These are phyloP conservation scores for Solanum paucissectum DNA, from an alignment of 257 asterid genomes.

Conservation along the genomic window DNA sequence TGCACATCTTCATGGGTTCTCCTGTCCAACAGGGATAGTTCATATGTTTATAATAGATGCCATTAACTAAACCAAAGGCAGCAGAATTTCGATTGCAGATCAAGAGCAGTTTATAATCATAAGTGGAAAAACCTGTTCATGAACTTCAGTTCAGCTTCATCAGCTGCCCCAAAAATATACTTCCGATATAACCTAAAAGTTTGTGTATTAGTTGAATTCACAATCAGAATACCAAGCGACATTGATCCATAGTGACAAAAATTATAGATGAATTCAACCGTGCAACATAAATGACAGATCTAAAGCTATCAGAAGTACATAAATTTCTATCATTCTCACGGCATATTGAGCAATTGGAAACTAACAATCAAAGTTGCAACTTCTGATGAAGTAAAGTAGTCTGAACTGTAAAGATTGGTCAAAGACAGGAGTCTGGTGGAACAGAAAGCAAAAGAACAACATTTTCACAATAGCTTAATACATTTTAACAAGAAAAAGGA, in stretches of 20 bases:
- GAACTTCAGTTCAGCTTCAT: constrained; percentile 91
- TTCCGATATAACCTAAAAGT: constrained; percentile 66
- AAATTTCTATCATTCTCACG: background rate
- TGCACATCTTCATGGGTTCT: constrained; percentile 73
- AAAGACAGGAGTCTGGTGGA: background rate
- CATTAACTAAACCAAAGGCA: background rate
- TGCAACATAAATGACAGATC: background rate
- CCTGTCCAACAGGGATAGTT: constrained; percentile 26
- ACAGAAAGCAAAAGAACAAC: background rate
- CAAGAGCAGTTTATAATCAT: background rate
- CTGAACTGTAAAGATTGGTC: background rate
- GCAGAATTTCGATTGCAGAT: background rate
- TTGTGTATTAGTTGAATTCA: background rate
- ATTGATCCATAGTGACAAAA: background rate
- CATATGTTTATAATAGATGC: background rate
- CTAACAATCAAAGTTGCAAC: background rate
- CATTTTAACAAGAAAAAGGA: background rate
- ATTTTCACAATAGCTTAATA: background rate
- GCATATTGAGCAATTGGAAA: background rate
- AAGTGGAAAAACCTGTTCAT: constrained; percentile 56
- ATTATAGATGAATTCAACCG: background rate
- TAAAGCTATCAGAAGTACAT: background rate
- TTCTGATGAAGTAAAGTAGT: background rate
- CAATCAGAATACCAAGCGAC: background rate
- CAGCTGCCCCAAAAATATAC: constrained; percentile 92